These are phyloP conservation scores for Hypoxylon sp. DNA, from an alignment of 2,329 filamentous ascomycete species.

Conservation along the genomic window DNA sequence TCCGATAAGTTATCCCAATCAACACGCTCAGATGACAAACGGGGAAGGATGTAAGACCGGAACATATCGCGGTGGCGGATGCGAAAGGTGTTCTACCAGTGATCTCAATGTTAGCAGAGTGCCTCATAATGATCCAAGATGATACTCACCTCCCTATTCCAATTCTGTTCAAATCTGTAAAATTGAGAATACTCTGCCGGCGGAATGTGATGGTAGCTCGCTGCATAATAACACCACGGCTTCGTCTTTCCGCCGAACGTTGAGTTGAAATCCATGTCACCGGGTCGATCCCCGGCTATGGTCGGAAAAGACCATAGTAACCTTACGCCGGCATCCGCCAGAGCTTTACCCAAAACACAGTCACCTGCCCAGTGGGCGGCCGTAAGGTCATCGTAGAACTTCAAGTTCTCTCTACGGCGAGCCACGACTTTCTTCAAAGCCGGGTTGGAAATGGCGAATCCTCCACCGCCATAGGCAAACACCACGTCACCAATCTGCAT, in stretches of 20 bases:
- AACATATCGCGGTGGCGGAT: conserved; percentile 52
- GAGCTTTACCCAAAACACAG: conserved; percentile 62
- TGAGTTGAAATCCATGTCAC: conserved; percentile 59
- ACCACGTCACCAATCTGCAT: conserved; percentile 63
- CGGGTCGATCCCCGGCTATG: conserved; percentile 56
- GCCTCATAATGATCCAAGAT: neutral
- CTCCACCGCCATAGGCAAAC: conserved; percentile 67
- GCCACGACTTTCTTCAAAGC: conserved; percentile 61
- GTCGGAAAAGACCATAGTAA: conserved; percentile 63
- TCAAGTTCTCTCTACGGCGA: conserved; percentile 57
- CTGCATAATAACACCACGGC: conserved; percentile 64
- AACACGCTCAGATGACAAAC: conserved; percentile 40
- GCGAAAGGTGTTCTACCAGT: conserved; percentile 44
- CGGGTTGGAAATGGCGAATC: conserved; percentile 64
- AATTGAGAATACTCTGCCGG: conserved; percentile 58
- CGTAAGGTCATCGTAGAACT: conserved; percentile 61
- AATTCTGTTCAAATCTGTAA: conserved; percentile 60
- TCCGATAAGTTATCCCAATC: conserved; percentile 54
- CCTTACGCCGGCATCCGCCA: conserved; percentile 60
- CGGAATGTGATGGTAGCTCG: conserved; percentile 63
- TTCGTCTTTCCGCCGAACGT: conserved; percentile 55
- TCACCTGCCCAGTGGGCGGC: conserved; percentile 63
- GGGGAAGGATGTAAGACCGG: conserved; percentile 47
- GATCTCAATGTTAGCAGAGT: conserved; percentile 13
- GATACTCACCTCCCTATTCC: conserved; percentile 50